These are phyloP conservation scores for Pichia sp. DNA, from an alignment of 1,139 yeast genomes.

Conservation along the genomic window DNA sequence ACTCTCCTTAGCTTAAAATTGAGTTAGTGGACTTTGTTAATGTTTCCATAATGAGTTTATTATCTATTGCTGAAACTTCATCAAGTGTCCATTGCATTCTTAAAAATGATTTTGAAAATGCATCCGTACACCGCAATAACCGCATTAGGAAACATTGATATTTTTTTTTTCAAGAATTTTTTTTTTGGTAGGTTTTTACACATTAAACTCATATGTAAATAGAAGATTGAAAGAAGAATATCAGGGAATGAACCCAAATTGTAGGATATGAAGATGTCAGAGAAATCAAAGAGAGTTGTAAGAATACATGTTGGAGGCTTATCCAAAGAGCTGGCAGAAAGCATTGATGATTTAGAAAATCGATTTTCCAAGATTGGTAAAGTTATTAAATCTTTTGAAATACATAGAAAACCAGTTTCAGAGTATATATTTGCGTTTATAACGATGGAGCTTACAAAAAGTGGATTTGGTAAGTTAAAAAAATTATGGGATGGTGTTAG, in stretches of 20 bases:
- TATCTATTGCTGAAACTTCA: too few relatives aligned
- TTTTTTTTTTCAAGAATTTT: constrained; percentile 1
- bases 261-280: neutral
- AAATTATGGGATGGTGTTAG: constrained; percentile 59
- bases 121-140: constrained; percentile 5
- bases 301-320: constrained; percentile 68
- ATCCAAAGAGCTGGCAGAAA: constrained; percentile 45
- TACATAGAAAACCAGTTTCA: constrained; percentile 38
- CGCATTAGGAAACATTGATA: neutral
- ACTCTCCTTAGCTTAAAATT: neutral
- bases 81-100: too few relatives aligned
- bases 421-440: constrained; percentile 64
- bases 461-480: constrained; percentile 43
- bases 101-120: too few relatives aligned
- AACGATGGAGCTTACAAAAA: constrained; percentile 46
- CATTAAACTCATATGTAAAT: too few relatives aligned
- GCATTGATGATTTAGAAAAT: constrained; percentile 36
- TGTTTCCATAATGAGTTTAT: too few relatives aligned
- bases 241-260: too few relatives aligned
- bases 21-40: too few relatives aligned
- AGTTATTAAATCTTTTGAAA: constrained; percentile 36
- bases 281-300: neutral
- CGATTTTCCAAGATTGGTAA: constrained; percentile 48
- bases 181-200: neutral
- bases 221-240: too few relatives aligned